Evolutionary conservation across 768 basidiomycete genomes (phyloP).

Genomic region (Termitomyces sp.): DNA sequence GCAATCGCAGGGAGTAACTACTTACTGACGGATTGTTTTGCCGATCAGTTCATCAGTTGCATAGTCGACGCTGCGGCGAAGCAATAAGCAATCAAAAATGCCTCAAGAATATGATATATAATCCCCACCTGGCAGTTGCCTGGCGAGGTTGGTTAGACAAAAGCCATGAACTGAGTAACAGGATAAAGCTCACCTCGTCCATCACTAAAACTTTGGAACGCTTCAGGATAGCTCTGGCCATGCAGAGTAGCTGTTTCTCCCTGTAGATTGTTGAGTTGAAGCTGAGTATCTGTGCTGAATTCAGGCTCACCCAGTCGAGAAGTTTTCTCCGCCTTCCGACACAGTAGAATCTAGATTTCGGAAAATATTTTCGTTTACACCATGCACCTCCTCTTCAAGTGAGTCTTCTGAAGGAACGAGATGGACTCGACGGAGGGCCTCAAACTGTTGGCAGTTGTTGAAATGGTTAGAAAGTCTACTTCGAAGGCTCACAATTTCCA

Average conservation of each 20-base stretch:
- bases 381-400: slow-evolving; percentile 37
- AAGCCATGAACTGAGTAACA: not conserved
- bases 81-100: slow-evolving; percentile 3
- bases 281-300: not conserved
- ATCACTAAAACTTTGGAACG: slow-evolving; percentile 72
- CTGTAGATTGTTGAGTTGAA: slow-evolving; percentile 18
- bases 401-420: slow-evolving; percentile 59
- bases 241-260: slow-evolving; percentile 80
- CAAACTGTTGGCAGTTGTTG: slow-evolving; percentile 45
- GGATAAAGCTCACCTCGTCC: slow-evolving; percentile 59
- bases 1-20: slow-evolving; percentile 1
- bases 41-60: slow-evolving; percentile 86
- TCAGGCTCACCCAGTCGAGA: slow-evolving; percentile 65
- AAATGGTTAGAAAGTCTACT: not conserved
- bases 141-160: slow-evolving; percentile 19
- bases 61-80: slow-evolving; percentile 61
- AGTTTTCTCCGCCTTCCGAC: slow-evolving; percentile 86
- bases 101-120: not conserved
- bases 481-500: slow-evolving; percentile 57
- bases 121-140: slow-evolving; percentile 63
- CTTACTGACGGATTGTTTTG: slow-evolving; percentile 76
- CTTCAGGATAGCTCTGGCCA: slow-evolving; percentile 80
- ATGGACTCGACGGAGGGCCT: slow-evolving; percentile 80
- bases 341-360: slow-evolving; percentile 68
- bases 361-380: slow-evolving; percentile 71